Base-by-base conservation (phyloP, 495 filamentous ascomycete species). In the Peziza echinospora region DNA sequence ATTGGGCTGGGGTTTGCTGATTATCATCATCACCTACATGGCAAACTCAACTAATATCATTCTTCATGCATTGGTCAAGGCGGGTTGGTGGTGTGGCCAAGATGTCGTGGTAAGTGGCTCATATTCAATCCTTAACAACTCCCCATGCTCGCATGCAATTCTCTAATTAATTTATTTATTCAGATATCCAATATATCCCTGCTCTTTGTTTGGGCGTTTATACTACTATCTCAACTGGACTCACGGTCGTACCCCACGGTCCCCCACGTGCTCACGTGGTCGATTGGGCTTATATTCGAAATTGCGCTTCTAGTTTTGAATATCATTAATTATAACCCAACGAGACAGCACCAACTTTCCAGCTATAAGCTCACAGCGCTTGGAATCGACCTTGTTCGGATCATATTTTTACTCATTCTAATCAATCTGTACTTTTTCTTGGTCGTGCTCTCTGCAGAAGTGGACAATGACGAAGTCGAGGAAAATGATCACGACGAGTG, bases 41-140 rank as follows among this genome's bases (percentile, higher is more conserved):
- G 80, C 65, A 41, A 83, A 84, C 63, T 73, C 78, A 34, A 67
- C 66, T 42, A 76, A 82, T 55, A 77, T 91, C 53, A 73, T 89
- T 41, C 47, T 72, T 46, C 89, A 85, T 68, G 80, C 84, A 49
- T 65, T 93, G 47, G 51, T 69, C 13, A 63, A 69, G 46, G 67
- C 69, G 44, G 66, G 74, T 34, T 94, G 86, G 85, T 94, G 86
- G 89, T 89, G 83, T 58, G 83, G 82, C 23, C 75, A 93, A 63
- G 67, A 80, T 24, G 71, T 76, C 47, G 79, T 80, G 60, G 87
- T 96, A 76, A 64, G 81, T 71, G 17, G n/a, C 46, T 37, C 3
- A 37, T 17, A 11, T 7, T 24, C 26, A 43, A 9, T 43, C 41
- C 41, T 2, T 10, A 9, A 43, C 11, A 49, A 25, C 21, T 43